Evolutionary conservation across 2,329 filamentous ascomycete species (phyloP), one percentile per base, ranked within the genome.

Genomic region (Alternaria brassicicola): DNA sequence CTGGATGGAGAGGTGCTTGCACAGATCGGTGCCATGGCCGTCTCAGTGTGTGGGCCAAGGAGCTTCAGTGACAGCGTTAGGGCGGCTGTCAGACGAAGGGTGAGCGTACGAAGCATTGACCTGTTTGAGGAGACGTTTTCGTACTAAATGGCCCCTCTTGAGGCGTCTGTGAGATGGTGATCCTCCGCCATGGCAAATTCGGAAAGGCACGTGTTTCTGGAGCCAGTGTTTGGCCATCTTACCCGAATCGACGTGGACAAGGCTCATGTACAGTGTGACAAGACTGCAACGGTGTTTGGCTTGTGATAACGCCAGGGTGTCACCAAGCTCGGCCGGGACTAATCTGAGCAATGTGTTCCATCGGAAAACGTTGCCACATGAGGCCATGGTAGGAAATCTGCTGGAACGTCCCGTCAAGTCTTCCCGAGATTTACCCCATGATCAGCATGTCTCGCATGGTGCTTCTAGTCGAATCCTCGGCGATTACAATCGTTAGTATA

Each of bases 1-100:
- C 80, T 97, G 31, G 83, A 87, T 62, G 89, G 89, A 77, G 93
- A 96, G 79, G 87, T 92, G 2, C 83, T 88, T 66, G 85, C 89
- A 66, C 90, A 94, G 76, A 80, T 90, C 50, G 94, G 93, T 4
- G 91, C 92, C 43, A 94, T 97, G 90, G 89, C 85, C 8, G 92
- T 97, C 31, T 89, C 89, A 9, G 89, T 92, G 2, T 92, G 90
- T 70, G 90, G 90, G 2, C 87, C 88, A 4, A 89, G 89, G 45
- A 83, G 85, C 13, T 81, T 92, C 52, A 88, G 86, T 62, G 90
- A 92, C 66, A 89, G 91, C 76, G 89, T 92, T 23, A 81, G 90
- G 49, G 80, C 81, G 49, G 88, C 86, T 15, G 87, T 89, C 38
- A 82, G 90, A 56, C 80, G 80, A 38, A 82, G 86, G 64, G 86